phyloP scores from a whole-genome alignment of 2,329 filamentous ascomycete species.

The Lasiodiplodia theobromae region DNA sequence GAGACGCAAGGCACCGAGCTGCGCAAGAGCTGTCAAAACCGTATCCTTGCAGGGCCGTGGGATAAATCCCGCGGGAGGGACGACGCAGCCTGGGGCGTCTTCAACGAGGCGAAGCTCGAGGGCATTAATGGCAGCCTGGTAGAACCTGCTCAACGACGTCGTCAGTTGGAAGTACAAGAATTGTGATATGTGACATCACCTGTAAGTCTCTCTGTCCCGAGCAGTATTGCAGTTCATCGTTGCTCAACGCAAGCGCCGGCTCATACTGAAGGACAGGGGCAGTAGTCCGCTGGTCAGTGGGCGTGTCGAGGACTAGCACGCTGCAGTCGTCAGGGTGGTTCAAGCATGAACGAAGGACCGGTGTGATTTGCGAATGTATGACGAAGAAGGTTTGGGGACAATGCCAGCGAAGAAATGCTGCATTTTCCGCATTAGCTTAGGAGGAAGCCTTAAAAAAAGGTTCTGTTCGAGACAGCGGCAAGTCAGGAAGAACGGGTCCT shows the following conservation, averaged over 20 bases:
- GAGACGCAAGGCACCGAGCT: conserved; percentile 47
- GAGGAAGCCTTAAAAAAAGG: neutral
- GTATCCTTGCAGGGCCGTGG: conserved; percentile 41
- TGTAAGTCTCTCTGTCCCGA: conserved; percentile 25
- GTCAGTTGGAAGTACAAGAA: neutral
- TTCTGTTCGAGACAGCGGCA: neutral
- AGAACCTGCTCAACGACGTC: neutral
- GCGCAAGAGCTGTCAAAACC: conserved; percentile 47
- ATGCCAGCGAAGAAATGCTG: conserved; percentile 9
- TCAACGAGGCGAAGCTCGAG: conserved; percentile 25
- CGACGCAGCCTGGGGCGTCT: neutral
- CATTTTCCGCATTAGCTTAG: conserved; percentile 19
- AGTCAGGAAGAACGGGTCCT: neutral
- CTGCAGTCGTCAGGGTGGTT: neutral
- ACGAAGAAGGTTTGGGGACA: neutral
- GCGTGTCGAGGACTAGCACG: too few relatives aligned
- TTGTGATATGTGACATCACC: neutral
- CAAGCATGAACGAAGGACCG: neutral
- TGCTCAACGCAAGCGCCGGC: neutral
- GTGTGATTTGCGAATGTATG: conserved; percentile 1
- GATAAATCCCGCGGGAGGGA: conserved; percentile 5
- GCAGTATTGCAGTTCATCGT: conserved; percentile 23
- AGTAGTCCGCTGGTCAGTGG: neutral
- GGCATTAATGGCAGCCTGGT: conserved; percentile 28
- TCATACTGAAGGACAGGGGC: neutral